Evolutionary conservation across 2,329 filamentous ascomycete species (phyloP).

Genomic region (Septoria petroselini): DNA sequence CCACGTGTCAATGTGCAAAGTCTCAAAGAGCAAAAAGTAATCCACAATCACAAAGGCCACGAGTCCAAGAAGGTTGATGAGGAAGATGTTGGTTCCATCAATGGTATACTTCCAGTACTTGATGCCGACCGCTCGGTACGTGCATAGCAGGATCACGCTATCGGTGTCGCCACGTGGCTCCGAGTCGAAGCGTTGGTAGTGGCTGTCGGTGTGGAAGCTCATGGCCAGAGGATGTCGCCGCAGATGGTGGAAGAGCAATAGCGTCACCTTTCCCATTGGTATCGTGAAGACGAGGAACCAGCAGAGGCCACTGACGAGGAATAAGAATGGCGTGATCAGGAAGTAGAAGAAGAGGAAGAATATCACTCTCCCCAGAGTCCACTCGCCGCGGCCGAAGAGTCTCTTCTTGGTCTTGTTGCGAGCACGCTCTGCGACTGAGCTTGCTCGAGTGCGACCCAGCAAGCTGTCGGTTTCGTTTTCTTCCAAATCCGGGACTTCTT

Average conservation of each 20-base stretch:
- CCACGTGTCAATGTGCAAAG: conserved; percentile 66
- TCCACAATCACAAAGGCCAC: conserved; percentile 95
- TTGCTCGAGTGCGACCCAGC: conserved; percentile 56
- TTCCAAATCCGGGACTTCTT: conserved; percentile 73
- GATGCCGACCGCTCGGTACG: conserved; percentile 87
- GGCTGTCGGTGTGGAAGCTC: conserved; percentile 84
- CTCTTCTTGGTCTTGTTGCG: conserved; percentile 63
- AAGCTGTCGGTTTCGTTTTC: conserved; percentile 86
- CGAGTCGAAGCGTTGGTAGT: conserved; percentile 63
- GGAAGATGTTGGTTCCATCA: conserved; percentile 97
- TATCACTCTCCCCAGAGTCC: conserved; percentile 89
- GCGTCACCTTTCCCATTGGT: conserved; percentile 94
- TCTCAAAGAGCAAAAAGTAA: conserved; percentile 72
- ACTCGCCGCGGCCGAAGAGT: conserved; percentile 90
- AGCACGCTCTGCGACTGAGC: conserved; percentile 28
- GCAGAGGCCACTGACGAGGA: conserved; percentile 82
- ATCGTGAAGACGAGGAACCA: conserved; percentile 98
- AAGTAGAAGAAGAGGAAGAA: conserved; percentile 98
- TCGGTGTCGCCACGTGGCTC: conserved; percentile 53
- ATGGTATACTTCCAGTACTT: conserved; percentile 99
- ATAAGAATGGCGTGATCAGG: conserved; percentile 78
- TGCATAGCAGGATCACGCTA: conserved; percentile 82
- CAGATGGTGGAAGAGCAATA: conserved; percentile 85
- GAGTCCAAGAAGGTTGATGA: conserved; percentile 92
- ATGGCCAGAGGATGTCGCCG: conserved; percentile 87